Base-by-base conservation (phyloP, 2,329 filamentous ascomycete genomes). In the Rhynchosporium secalis region DNA sequence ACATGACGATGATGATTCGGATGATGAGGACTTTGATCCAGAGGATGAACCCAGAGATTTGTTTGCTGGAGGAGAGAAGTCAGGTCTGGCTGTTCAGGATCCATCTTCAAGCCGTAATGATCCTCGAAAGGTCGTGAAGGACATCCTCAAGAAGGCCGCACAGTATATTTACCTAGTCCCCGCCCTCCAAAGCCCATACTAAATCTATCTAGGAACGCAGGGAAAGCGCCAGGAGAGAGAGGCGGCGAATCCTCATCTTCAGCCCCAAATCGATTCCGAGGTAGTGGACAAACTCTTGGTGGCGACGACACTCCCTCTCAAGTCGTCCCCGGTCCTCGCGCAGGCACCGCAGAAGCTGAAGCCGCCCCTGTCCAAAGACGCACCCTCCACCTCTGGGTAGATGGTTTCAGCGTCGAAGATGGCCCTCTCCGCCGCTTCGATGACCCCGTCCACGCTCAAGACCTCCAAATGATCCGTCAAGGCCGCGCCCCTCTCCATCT, bases 31-130 rank as follows among this genome's bases (percentile, higher is more conserved):
- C 29, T 79, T 81, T 1, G 78, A 82, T 2, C 78, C 82, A 1
- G 83, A 87, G 33, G 79, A 84, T 41, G 82, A 86, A 66, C 80
- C 81, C 6, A 79, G 86, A 65, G 90, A 95, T 72, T 78, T 93
- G 66, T 95, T 93, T 75, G 88, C 91, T 26, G 91, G 91, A 57
- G 91, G 91, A 40, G 91, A 94, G 77, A 95, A 95, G 81, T 94
- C 90, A 36, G 87, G 85, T 0, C 75, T 89, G 51, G 87, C 86
- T 28, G 83, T 89, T 29, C 86, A 89, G 71, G 86, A 89, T 69
- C 86, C 86, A 1, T 26, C 52, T 12, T 65, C 64, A 9, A 67
- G 67, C 26, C 61, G 62, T 72, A 74, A 80, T 56, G 81, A 83
- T 46, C 77, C 83, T 0, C 78, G 79, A 70, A 82, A 80, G 67